Conservation (phyloP, 2,329 filamentous ascomycete genomes). For the Ophiostoma ulmi region DNA sequence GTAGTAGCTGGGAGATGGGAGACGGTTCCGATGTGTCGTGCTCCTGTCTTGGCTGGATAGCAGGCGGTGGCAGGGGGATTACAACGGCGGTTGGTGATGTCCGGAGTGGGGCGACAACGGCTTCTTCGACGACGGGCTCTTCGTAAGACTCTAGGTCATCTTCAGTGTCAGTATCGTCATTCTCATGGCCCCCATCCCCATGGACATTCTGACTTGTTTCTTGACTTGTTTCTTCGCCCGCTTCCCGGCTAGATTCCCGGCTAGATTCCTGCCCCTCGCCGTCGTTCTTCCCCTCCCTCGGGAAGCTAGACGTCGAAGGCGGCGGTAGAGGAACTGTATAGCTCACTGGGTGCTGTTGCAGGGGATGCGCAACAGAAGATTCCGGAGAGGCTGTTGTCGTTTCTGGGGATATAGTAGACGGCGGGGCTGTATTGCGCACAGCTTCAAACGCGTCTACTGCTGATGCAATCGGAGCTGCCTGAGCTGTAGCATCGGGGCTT, state of each 20-base stretch:
- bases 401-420: not conserved
- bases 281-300: constrained; percentile 14
- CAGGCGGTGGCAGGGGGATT: not conserved
- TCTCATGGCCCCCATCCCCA: not conserved
- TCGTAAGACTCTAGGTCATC: not conserved
- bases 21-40: not conserved
- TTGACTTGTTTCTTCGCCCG: not conserved
- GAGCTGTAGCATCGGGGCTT: not conserved
- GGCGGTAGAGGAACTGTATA: constrained; percentile 4
- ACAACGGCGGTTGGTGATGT: not conserved
- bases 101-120: constrained; percentile 10
- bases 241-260: not conserved
- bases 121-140: constrained; percentile 4
- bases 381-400: not conserved
- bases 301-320: constrained; percentile 32
- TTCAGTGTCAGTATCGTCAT: not conserved
- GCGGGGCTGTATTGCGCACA: not conserved
- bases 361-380: constrained; percentile 15
- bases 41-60: not conserved
- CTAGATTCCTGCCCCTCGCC: constrained; percentile 6
- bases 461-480: not conserved
- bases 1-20: constrained; percentile 8
- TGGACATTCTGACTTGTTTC: not conserved
- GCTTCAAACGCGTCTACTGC: not conserved
- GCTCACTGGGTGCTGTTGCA: constrained; percentile 14